A percentile compares a stretch with the other conserved stretches of the same genome.
phyloP scores from a whole-genome alignment of 306 rosid genomes.

The Quercus glauca region DNA sequence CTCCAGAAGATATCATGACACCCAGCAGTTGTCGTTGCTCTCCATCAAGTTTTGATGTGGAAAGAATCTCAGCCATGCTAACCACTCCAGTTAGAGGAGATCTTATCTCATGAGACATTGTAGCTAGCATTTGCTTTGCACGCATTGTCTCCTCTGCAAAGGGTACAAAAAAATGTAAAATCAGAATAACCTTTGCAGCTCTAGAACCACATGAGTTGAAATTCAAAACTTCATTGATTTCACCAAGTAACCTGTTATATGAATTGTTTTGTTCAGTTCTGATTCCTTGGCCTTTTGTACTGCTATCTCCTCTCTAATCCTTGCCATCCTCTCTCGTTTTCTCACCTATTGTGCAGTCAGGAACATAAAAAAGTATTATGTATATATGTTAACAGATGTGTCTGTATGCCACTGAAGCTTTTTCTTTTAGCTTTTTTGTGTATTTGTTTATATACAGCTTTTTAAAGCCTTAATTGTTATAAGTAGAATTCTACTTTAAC shows the following conservation, averaged over 20 bases:
- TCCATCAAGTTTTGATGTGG: conserved; percentile 72
- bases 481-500: too few species aligned
- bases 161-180: conserved; percentile 1
- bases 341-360: conserved; percentile 49
- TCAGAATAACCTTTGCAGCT: conserved; percentile 12
- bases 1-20: conserved; percentile 91
- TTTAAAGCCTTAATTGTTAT: too few species aligned
- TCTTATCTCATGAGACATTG: conserved; percentile 97
- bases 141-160: conserved; percentile 89
- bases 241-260: conserved; percentile 67
- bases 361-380: conserved; percentile 7
- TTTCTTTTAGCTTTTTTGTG: too few species aligned
- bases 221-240: conserved; percentile 5
- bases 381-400: not conserved
- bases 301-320: conserved; percentile 83
- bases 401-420: too few species aligned
- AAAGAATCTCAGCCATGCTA: conserved; percentile 91
- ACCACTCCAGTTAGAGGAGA: conserved; percentile 92
- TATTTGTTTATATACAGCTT: too few species aligned
- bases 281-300: conserved; percentile 94
- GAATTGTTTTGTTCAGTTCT: conserved; percentile 89
- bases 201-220: conserved; percentile 8
- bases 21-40: conserved; percentile 82
- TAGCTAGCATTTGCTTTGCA: conserved; percentile 95
- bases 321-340: conserved; percentile 92